These are phyloP conservation scores for Madurella fahalii DNA, from an alignment of 2,329 filamentous ascomycete genomes.

Conservation along the genomic window DNA sequence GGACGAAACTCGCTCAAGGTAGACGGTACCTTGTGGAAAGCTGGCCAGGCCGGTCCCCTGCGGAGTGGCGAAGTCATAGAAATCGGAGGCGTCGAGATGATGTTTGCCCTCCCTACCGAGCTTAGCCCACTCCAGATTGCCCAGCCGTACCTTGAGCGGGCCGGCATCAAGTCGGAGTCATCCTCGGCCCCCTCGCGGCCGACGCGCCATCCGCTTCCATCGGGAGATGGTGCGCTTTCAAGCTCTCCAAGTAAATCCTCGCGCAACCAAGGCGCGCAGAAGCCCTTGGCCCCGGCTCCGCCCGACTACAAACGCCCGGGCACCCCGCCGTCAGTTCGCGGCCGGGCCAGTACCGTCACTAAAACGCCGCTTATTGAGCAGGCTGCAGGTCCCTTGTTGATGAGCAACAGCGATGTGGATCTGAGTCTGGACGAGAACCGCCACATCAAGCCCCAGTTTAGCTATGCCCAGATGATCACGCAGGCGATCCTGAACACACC, in stretches of 20 bases:
- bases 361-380: slow-evolving; percentile 40
- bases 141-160: slow-evolving; percentile 64
- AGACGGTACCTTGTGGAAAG: slow-evolving; percentile 67
- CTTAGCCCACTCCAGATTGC: slow-evolving; percentile 63
- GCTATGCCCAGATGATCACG: slow-evolving; percentile 94
- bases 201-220: slow-evolving; percentile 27
- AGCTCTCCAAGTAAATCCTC: slow-evolving; percentile 27
- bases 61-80: slow-evolving; percentile 88
- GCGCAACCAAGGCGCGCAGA: slow-evolving; percentile 36
- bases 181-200: slow-evolving; percentile 17
- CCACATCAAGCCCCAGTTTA: slow-evolving; percentile 92
- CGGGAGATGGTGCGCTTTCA: slow-evolving; percentile 25
- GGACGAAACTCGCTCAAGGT: slow-evolving; percentile 88
- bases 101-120: slow-evolving; percentile 88
- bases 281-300: slow-evolving; percentile 56
- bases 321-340: slow-evolving; percentile 51
- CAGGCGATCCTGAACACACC: slow-evolving; percentile 86
- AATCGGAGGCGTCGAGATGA: slow-evolving; percentile 93
- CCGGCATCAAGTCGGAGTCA: slow-evolving; percentile 44
- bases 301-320: slow-evolving; percentile 57
- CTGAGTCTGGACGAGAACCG: slow-evolving; percentile 78
- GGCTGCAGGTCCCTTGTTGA: slow-evolving; percentile 33
- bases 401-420: slow-evolving; percentile 60
- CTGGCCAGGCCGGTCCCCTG: slow-evolving; percentile 61
- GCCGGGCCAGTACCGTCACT: slow-evolving; percentile 29